These are phyloP conservation scores for Lipomyces sp. DNA, from an alignment of 805 yeast species.

Conservation along the genomic window DNA sequence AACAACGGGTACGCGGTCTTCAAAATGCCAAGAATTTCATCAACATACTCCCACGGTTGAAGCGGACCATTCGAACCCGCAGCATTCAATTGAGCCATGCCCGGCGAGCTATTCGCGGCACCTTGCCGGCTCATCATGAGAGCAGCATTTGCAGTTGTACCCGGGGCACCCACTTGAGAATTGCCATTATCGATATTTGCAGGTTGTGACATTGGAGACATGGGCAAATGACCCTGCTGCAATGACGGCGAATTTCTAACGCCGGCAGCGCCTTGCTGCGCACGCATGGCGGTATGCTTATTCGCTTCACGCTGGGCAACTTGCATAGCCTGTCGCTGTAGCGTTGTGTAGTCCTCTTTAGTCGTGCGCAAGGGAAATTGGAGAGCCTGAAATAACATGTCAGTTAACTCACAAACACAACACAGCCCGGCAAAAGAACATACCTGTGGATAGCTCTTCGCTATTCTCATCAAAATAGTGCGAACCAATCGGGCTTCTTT, in stretches of 20 bases:
- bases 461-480: conserved; percentile 82
- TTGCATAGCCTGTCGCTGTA: conserved; percentile 70
- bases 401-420: not conserved
- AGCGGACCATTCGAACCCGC: conserved; percentile 8
- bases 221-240: conserved; percentile 15
- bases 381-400: conserved; percentile 49
- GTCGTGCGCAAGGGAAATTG: conserved; percentile 95
- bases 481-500: conserved; percentile 88
- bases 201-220: conserved; percentile 21
- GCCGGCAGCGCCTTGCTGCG: conserved; percentile 20
- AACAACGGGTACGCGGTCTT: conserved; percentile 94
- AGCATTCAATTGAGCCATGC: conserved; percentile 26
- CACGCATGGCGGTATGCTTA: conserved; percentile 23
- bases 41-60: conserved; percentile 91
- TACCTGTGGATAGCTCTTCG: conserved; percentile 88
- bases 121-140: too few relatives aligned
- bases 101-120: conserved; percentile 16
- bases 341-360: conserved; percentile 84
- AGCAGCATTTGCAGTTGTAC: conserved; percentile 1
- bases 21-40: conserved; percentile 88
- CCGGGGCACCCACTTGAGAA: not conserved
- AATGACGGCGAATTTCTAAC: conserved; percentile 23
- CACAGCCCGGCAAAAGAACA: not conserved
- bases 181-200: not conserved
- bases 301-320: conserved; percentile 40